phyloP scores from a whole-genome alignment of 805 yeast genomes.

The Candida glaebosa region DNA sequence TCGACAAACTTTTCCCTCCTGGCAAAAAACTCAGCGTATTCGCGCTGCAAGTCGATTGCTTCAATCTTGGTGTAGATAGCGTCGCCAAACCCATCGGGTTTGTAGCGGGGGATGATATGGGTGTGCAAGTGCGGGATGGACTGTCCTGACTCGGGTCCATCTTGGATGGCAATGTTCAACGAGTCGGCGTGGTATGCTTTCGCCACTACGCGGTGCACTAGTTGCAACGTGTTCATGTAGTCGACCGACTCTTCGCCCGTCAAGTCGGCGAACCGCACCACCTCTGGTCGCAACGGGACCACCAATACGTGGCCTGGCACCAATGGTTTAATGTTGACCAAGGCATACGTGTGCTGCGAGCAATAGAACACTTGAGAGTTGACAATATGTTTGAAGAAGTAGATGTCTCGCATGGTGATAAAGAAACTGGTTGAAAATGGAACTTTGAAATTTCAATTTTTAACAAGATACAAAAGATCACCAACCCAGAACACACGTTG shows the following conservation, averaged over 20 bases:
- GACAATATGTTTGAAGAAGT: conserved; percentile 53
- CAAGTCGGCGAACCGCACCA: conserved; percentile 64
- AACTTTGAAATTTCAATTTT: too few species aligned
- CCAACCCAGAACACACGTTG: too few species aligned
- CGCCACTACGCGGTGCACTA: conserved; percentile 65
- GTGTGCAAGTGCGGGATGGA: conserved; percentile 94
- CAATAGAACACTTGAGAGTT: conserved; percentile 56
- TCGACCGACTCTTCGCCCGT: conserved; percentile 71
- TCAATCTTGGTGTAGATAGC: conserved; percentile 64
- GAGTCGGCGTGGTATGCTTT: conserved; percentile 73
- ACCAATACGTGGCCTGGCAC: conserved; percentile 92
- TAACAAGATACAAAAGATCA: too few species aligned
- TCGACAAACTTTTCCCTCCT: conserved; percentile 21
- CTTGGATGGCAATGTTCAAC: conserved; percentile 89
- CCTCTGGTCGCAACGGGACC: conserved; percentile 69
- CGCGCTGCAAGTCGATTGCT: conserved; percentile 43
- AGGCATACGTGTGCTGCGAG: conserved; percentile 68
- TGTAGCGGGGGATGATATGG: conserved; percentile 84
- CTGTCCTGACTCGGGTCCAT: conserved; percentile 95
- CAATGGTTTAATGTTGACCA: conserved; percentile 89
- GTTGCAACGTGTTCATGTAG: conserved; percentile 71
- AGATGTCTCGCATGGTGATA: conserved; percentile 21
- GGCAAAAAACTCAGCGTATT: conserved; percentile 22
- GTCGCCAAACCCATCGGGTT: conserved; percentile 56
- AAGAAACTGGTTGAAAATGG: background rate